Percentiles rank a stretch among this genome's conserved stretches.
Evolutionary conservation across 495 filamentous ascomycete genomes (phyloP).

Genomic region (Neurospora terricola): DNA sequence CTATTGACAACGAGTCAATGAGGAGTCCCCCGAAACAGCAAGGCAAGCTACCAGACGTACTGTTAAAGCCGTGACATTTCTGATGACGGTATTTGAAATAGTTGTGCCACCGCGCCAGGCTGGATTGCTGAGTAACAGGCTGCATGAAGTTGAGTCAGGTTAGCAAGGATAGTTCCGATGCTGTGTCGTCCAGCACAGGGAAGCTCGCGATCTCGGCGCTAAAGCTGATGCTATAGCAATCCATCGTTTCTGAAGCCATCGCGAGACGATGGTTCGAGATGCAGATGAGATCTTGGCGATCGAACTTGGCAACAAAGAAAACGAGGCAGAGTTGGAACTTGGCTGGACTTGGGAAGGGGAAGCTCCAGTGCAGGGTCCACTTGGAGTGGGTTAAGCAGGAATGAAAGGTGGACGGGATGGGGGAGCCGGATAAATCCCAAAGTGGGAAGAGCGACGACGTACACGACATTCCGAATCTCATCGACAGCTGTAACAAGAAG

Average conservation of each 20-base stretch:
- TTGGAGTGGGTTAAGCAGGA: background rate
- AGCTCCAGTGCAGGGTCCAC: background rate
- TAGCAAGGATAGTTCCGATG: background rate
- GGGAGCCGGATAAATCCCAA: background rate
- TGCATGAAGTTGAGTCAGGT: slow-evolving; percentile 6
- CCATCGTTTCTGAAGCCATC: background rate
- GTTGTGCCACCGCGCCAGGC: slow-evolving; percentile 29
- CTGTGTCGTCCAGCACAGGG: background rate
- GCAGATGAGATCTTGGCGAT: background rate
- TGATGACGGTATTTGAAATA: slow-evolving; percentile 35
- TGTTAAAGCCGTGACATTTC: slow-evolving; percentile 38
- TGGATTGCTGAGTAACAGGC: slow-evolving; percentile 40
- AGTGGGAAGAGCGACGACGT: slow-evolving; percentile 7
- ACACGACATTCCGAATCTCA: slow-evolving; percentile 32
- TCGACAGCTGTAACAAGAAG: slow-evolving; percentile 21
- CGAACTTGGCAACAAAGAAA: background rate
- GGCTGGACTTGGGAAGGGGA: background rate
- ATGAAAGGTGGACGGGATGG: background rate
- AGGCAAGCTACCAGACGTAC: slow-evolving; percentile 20
- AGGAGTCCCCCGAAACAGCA: background rate
- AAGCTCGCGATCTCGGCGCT: background rate
- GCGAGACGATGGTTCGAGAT: background rate
- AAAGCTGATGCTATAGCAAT: background rate
- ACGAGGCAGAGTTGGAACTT: background rate
- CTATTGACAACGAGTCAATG: background rate